phyloP scores from a whole-genome alignment of 345 rosid genomes.

The Microthlaspi erraticum region DNA sequence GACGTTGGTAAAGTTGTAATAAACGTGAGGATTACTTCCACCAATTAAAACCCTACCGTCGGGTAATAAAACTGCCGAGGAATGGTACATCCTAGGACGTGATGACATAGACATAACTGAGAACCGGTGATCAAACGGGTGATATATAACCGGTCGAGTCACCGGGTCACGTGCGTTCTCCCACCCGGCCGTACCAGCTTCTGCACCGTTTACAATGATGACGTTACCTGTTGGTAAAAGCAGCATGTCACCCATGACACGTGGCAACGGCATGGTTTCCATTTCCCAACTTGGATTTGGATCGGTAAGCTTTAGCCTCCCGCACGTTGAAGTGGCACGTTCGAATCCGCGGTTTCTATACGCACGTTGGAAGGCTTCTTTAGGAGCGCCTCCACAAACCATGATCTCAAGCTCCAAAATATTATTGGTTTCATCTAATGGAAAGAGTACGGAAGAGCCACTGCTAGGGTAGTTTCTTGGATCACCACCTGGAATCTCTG shows the following conservation, averaged over 20 bases:
- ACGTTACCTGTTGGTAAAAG: constrained; percentile 74
- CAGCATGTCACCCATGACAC: constrained; percentile 93
- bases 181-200: constrained; percentile 78
- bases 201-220: constrained; percentile 70
- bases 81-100: constrained; percentile 79
- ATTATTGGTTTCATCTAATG: constrained; percentile 56
- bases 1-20: constrained; percentile 66
- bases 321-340: constrained; percentile 66
- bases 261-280: constrained; percentile 75
- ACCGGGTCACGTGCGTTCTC: constrained; percentile 54
- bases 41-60: constrained; percentile 80
- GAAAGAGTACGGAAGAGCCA: constrained; percentile 81
- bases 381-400: constrained; percentile 87
- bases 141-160: constrained; percentile 66
- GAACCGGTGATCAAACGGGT: constrained; percentile 49
- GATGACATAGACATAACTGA: constrained; percentile 54
- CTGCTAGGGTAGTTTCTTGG: constrained; percentile 89
- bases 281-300: constrained; percentile 63
- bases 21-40: constrained; percentile 76
- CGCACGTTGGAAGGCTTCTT: constrained; percentile 47
- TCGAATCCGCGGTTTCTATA: constrained; percentile 28
- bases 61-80: constrained; percentile 62
- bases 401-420: constrained; percentile 57
- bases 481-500: constrained; percentile 56
- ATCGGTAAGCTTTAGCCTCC: constrained; percentile 57